These are phyloP conservation scores for Rhizopus sp. DNA, from an alignment of 371 early-diverging fungal species.

Conservation along the genomic window DNA sequence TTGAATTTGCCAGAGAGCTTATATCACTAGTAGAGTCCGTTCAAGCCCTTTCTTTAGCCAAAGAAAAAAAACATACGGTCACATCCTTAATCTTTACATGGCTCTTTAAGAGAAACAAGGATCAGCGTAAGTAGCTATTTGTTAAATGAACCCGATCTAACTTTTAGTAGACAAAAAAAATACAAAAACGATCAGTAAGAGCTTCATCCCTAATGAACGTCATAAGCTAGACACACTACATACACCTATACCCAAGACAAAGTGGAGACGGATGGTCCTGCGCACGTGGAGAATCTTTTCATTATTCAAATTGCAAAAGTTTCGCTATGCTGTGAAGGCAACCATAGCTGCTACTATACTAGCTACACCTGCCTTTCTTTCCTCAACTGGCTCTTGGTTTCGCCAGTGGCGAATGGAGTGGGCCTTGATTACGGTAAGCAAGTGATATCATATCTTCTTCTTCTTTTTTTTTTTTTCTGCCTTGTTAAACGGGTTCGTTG, in stretches of 20 bases:
- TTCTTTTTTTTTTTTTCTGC: not conserved
- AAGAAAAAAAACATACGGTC: not conserved
- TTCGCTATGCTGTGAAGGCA: slow-evolving; percentile 73
- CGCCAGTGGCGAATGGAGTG: slow-evolving; percentile 78
- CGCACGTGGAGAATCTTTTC: slow-evolving; percentile 60
- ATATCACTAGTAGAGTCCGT: slow-evolving; percentile 45
- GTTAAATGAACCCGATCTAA: too few relatives aligned
- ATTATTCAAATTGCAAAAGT: slow-evolving; percentile 63
- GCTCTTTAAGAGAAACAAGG: slow-evolving; percentile 12
- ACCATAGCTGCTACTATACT: slow-evolving; percentile 62
- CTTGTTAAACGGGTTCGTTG: not conserved
- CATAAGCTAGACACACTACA: slow-evolving; percentile 64
- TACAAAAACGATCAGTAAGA: too few relatives aligned
- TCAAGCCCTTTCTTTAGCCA: slow-evolving; percentile 18
- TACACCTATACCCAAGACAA: slow-evolving; percentile 64
- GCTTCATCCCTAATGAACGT: slow-evolving; percentile 46
- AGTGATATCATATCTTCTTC: not conserved
- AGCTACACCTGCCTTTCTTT: slow-evolving; percentile 69
- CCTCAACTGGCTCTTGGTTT: slow-evolving; percentile 54
- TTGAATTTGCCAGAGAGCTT: slow-evolving; percentile 72
- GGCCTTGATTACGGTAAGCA: slow-evolving; percentile 73
- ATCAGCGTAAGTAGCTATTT: too few relatives aligned
- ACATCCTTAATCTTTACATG: not conserved
- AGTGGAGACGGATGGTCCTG: slow-evolving; percentile 50
- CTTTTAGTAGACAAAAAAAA: too few relatives aligned